Evolutionary conservation across 2,329 filamentous ascomycete genomes (phyloP).

Genomic region (Pseudogymnoascus verrucosus): DNA sequence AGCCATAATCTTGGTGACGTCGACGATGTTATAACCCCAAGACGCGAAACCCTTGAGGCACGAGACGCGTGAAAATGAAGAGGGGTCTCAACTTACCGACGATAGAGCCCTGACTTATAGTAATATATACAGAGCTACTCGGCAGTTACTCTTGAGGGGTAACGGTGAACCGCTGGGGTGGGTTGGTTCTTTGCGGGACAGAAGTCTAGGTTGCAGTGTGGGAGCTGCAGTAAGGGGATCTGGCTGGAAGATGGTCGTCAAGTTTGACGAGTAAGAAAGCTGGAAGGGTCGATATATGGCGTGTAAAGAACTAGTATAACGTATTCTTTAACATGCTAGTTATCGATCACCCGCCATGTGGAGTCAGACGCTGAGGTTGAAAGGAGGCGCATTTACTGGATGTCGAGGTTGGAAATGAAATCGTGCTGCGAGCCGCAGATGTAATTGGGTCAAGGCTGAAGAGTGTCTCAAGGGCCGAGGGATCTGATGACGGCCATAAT

Average conservation of each 20-base stretch:
- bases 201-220: background rate
- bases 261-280: background rate
- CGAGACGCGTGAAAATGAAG: background rate
- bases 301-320: background rate
- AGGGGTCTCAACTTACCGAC: background rate
- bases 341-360: conserved; percentile 5
- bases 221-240: conserved; percentile 1
- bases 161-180: background rate
- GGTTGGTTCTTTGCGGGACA: background rate
- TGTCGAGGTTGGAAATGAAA: conserved; percentile 6
- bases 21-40: conserved; percentile 2
- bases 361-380: background rate
- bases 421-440: conserved; percentile 3
- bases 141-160: conserved; percentile 2
- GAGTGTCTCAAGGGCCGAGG: background rate
- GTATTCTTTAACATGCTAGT: conserved; percentile 1
- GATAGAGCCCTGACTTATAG: conserved; percentile 2
- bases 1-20: conserved; percentile 30
- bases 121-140: background rate
- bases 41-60: background rate
- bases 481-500: conserved; percentile 4
- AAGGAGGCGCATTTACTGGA: background rate
- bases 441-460: conserved; percentile 5
- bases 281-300: background rate
- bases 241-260: background rate